Evolutionary conservation across 2,329 filamentous ascomycete species (phyloP).

Genomic region (Penicillium janthinellum): DNA sequence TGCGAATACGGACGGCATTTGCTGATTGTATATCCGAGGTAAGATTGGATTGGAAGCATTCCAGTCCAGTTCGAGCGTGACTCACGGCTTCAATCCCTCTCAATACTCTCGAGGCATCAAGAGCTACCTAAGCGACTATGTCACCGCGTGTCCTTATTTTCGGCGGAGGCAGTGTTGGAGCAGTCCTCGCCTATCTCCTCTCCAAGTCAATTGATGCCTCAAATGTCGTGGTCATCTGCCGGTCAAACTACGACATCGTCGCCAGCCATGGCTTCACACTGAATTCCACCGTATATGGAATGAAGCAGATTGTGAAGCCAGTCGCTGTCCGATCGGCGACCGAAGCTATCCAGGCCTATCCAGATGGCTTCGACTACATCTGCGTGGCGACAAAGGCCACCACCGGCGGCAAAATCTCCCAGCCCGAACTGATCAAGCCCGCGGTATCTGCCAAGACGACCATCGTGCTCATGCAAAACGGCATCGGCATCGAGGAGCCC

Average conservation of each 20-base stretch:
- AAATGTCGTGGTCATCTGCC: background rate
- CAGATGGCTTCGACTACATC: conserved; percentile 2
- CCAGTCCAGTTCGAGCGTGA: background rate
- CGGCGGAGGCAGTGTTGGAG: background rate
- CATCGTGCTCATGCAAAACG: background rate
- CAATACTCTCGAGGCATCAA: background rate
- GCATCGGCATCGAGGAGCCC: background rate
- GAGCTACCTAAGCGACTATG: background rate
- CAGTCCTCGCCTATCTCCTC: conserved; percentile 1
- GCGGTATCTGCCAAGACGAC: background rate
- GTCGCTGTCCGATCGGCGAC: background rate
- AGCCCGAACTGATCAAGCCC: background rate
- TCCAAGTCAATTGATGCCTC: background rate
- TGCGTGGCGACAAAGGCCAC: background rate
- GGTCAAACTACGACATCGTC: conserved; percentile 1
- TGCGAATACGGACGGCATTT: too few species aligned
- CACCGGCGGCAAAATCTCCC: background rate
- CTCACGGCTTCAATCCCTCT: background rate
- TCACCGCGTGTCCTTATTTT: background rate
- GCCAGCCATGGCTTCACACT: background rate
- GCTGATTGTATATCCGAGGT: background rate
- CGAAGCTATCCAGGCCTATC: background rate
- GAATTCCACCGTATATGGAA: background rate
- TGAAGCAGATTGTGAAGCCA: background rate
- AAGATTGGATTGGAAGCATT: background rate